Evolutionary conservation across 1,284 basidiomycete species (phyloP), one percentile per base, ranked within the genome.

Genomic region (Sporisorium reilianum): DNA sequence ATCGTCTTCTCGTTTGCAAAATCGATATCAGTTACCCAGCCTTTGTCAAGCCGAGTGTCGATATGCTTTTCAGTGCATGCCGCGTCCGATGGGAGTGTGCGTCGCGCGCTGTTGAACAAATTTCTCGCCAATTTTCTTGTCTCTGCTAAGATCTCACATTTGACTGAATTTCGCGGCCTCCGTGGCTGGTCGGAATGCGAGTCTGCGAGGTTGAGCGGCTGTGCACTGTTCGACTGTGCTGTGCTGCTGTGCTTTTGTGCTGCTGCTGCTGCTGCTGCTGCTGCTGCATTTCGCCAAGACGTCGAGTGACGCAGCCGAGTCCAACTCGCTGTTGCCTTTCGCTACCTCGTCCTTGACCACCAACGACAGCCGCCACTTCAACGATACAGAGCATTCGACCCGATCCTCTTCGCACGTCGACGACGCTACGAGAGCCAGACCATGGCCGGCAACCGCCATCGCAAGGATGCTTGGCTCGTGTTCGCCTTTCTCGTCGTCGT

Each of bases 401-500:
- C 9, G 38, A 25, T 41, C 18, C 6, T 18, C 5, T 22, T 25
- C 22, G 30, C 28, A 54, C 54, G 22, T 16, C 46, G 45, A 28
- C 38, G n/a, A 28, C 38, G n/a, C 38, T 41, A 41, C 14, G 25
- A 26, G 20, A 53, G 53, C 53, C 49, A 61, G 61, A 52, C 54
- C 28, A 70, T 70, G 67, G 61, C 60, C 34, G 61, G 67, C 50
- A 54, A 64, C 60, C 67, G 57, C 61, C 57, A 70, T 56, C 61
- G 64, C 48, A 64, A 58, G 57, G 68, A 75, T 65, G 73, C 68
- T 40, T 75, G 73, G 73, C 22, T 71, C 58, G 62, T 75, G 36
- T 75, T 75, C 34, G 68, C 73, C 49, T 61, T 75, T 50, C 55
- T 75, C 45, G 63, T 75, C 53, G 73, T 71, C 32, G 61, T 75